Conservation (phyloP, 306 rosid genomes). For the Crotalaria pallida region DNA sequence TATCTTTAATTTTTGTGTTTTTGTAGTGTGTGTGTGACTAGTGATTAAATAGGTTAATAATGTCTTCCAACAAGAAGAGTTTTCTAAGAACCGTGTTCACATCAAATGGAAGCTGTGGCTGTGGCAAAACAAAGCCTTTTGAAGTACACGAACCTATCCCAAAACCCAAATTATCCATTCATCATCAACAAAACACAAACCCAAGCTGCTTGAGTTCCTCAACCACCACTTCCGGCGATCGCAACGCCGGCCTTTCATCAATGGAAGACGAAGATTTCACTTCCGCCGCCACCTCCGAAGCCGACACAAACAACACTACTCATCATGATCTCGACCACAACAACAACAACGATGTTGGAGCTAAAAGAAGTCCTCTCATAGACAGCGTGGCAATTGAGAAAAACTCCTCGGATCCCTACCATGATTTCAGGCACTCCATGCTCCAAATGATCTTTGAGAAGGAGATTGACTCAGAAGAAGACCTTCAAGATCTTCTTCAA, state of each 20-base stretch:
- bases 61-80: constrained; percentile 43
- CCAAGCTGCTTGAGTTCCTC: constrained; percentile 29
- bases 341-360: neutral
- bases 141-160: constrained; percentile 44
- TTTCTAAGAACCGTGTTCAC: constrained; percentile 32
- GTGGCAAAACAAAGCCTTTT: constrained; percentile 27
- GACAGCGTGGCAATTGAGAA: constrained; percentile 52
- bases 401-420: constrained; percentile 47
- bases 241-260: constrained; percentile 5
- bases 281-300: constrained; percentile 32
- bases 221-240: constrained; percentile 33
- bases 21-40: neutral
- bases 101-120: constrained; percentile 42
- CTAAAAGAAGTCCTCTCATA: constrained; percentile 23
- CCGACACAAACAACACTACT: neutral
- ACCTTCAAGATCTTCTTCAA: constrained; percentile 46
- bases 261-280: constrained; percentile 30
- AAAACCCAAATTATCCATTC: constrained; percentile 9
- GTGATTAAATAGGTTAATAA: constrained; percentile 18
- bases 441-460: constrained; percentile 66
- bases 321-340: neutral
- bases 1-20: too few species aligned
- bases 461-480: constrained; percentile 39
- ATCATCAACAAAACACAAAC: neutral
- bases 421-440: constrained; percentile 57